These are phyloP conservation scores for Gloeopeniophorella convolvens DNA, from an alignment of 768 basidiomycete genomes.

Conservation along the genomic window DNA sequence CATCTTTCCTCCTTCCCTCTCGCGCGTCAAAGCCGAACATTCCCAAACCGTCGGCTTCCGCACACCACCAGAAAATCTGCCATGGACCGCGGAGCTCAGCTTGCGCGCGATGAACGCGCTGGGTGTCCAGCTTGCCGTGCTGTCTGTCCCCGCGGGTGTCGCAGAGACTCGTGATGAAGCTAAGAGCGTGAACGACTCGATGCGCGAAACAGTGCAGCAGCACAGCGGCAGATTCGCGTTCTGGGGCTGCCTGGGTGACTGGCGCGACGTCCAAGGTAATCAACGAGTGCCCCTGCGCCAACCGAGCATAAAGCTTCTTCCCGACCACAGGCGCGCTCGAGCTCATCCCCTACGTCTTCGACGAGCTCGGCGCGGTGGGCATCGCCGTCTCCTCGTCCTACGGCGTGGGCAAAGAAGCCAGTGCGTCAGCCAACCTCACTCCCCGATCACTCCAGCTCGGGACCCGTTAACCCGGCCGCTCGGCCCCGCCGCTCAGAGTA, in stretches of 20 bases:
- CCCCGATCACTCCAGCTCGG: background rate
- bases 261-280: constrained; percentile 56
- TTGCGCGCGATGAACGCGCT: constrained; percentile 56
- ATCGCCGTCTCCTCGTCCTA: constrained; percentile 64
- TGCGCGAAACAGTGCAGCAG: constrained; percentile 40
- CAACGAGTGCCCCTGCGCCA: background rate
- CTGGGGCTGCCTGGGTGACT: constrained; percentile 57
- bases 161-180: constrained; percentile 35
- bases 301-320: background rate
- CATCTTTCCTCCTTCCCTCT: constrained; percentile 49
- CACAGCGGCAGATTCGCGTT: constrained; percentile 60
- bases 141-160: constrained; percentile 54
- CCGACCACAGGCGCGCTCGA: constrained; percentile 41
- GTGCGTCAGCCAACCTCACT: too few species aligned
- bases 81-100: constrained; percentile 57
- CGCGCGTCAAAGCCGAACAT: constrained; percentile 35
- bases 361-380: constrained; percentile 56
- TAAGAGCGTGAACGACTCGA: constrained; percentile 42
- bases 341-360: constrained; percentile 58
- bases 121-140: constrained; percentile 51
- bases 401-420: constrained; percentile 46
- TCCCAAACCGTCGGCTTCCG: constrained; percentile 51
- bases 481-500: constrained; percentile 39
- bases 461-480: background rate
- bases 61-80: constrained; percentile 56